Conservation (phyloP, 2,329 filamentous ascomycete genomes). For the Biscogniauxia mediterranea region DNA sequence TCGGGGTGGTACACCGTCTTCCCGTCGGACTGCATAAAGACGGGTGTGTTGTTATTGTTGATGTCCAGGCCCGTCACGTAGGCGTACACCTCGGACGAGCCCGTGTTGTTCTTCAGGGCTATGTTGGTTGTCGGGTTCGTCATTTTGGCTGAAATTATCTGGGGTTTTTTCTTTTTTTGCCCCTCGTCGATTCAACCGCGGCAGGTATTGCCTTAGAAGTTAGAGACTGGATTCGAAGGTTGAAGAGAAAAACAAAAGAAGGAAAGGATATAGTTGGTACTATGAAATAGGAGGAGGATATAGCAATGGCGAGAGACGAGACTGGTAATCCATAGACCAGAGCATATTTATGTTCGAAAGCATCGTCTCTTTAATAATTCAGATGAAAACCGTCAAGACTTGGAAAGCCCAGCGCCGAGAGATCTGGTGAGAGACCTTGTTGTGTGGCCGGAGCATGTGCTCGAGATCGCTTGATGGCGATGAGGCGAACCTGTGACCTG, state of each 20-base stretch:
- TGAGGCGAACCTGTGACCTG: slow-evolving; percentile 18
- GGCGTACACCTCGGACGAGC: slow-evolving; percentile 59
- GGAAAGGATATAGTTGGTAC: not conserved
- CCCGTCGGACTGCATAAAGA: slow-evolving; percentile 66
- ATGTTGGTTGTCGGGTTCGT: slow-evolving; percentile 53
- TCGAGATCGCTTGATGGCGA: slow-evolving; percentile 19
- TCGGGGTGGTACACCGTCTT: slow-evolving; percentile 62
- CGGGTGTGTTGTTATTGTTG: slow-evolving; percentile 56
- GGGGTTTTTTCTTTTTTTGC: not conserved
- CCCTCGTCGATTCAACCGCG: not conserved
- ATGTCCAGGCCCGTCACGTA: slow-evolving; percentile 69
- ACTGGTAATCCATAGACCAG: not conserved
- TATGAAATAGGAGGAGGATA: slow-evolving; percentile 4
- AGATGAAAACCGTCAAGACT: not conserved
- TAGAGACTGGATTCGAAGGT: slow-evolving; percentile 1
- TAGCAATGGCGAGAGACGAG: not conserved
- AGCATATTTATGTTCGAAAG: not conserved
- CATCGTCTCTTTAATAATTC: not conserved
- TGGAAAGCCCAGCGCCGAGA: not conserved
- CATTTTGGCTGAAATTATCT: slow-evolving; percentile 23
- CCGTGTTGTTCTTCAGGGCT: slow-evolving; percentile 64
- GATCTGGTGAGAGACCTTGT: slow-evolving; percentile 5
- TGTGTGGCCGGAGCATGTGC: slow-evolving; percentile 17
- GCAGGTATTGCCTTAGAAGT: not conserved
- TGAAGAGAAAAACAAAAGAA: too few relatives aligned